Base-by-base conservation (phyloP, 2,329 filamentous ascomycete genomes). In the Grosmannia huntii region DNA sequence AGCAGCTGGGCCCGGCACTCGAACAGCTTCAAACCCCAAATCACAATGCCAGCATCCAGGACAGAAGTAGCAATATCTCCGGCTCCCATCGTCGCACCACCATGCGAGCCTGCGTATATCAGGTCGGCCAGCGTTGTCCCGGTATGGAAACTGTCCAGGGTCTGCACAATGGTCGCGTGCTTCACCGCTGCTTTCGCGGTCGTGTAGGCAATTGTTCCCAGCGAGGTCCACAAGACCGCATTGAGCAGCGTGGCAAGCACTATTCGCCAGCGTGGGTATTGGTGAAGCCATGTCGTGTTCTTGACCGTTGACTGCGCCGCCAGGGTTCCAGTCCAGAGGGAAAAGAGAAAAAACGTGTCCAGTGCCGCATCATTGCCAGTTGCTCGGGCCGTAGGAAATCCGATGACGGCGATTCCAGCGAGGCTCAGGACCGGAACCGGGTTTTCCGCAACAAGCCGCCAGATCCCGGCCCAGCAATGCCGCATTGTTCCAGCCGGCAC, bases 11-110 rank as follows among this genome's bases (percentile, higher is more conserved):
- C 61, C 4, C 76, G 75, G 65, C 75, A 78, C 61, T 78, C 76
- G 62, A 74, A 78, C 4, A 80, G 69, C 66, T 80, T 80, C 62
- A 80, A 73, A 0, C 77, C 77, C 77, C 77, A 80, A 4, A 73
- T 69, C 3, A 79, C 70, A 27, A 80, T 77, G 12, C 77, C 77
- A 4, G 74, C 72, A 63, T 79, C 75, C 3, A 80, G 74, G 3
- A 80, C 65, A 0, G 76, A 74, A 1, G 74, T 68, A 0, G 77
- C 77, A 4, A 73, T 65, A 60, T 80, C 77, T 10, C 77, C 77
- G 0, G 77, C 76, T 2, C 75, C 76, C 56, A 71, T 60, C 25
- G 7, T 49, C 1, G 63, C 59, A 0, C 55, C n/a, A 56, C 36
- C 19, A 9, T 57, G 23, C 9, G 31, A 28, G 69, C 62, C 73